Percentiles rank a stretch among this genome's conserved stretches.
Conservation (phyloP, 2,329 filamentous ascomycete genomes). For the Nigrospora osmanthi region DNA sequence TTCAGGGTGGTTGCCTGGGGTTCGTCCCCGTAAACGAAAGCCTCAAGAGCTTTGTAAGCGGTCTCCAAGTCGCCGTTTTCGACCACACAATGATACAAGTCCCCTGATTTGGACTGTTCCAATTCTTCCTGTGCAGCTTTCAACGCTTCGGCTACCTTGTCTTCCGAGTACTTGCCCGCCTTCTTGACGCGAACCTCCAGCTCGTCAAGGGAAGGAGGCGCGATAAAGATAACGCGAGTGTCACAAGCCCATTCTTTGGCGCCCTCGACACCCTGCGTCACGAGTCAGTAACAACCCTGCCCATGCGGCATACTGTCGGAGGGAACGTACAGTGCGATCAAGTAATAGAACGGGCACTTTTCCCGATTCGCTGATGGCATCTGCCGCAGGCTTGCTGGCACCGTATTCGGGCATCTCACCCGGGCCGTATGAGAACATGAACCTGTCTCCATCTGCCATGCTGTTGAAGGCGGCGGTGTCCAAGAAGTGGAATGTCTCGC, state of each 20-base stretch:
- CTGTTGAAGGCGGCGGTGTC: conserved; percentile 45
- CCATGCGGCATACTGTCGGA: too few relatives aligned
- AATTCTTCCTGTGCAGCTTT: conserved; percentile 28
- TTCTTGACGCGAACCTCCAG: conserved; percentile 33
- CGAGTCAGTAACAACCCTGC: background rate
- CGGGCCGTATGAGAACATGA: conserved; percentile 45
- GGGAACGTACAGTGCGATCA: conserved; percentile 38
- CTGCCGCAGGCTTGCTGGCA: conserved; percentile 45
- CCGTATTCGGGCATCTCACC: conserved; percentile 44
- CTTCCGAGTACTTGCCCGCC: conserved; percentile 32
- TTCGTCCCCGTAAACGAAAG: conserved; percentile 34
- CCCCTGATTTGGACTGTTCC: conserved; percentile 34
- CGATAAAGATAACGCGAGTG: conserved; percentile 47
- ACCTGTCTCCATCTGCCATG: conserved; percentile 51
- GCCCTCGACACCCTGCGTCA: conserved; percentile 42
- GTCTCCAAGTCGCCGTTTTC: conserved; percentile 42
- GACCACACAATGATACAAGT: conserved; percentile 42
- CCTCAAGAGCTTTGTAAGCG: conserved; percentile 39
- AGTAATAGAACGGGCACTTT: conserved; percentile 54
- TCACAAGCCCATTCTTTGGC: conserved; percentile 48
- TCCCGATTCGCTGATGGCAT: conserved; percentile 40
- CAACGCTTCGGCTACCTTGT: conserved; percentile 36
- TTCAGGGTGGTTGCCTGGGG: conserved; percentile 12
- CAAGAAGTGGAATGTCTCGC: conserved; percentile 49
- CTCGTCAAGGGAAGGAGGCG: conserved; percentile 29